Conservation (phyloP, 192 early-diverging fungal genomes). For the Piromyces finnis region DNA sequence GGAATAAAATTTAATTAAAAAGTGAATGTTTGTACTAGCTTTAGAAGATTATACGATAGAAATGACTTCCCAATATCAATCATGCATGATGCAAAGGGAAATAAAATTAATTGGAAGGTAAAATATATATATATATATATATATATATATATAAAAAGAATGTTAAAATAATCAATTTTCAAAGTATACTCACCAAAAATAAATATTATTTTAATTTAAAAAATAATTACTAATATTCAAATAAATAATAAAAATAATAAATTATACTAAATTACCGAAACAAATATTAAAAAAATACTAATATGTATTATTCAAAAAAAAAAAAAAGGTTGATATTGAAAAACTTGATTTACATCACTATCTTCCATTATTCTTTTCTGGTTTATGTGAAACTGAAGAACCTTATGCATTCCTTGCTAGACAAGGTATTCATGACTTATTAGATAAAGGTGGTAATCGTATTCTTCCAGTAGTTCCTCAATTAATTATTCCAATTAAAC, state of each 20-base stretch:
- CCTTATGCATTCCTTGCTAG: conserved; percentile 40
- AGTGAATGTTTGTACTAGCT: conserved; percentile 9
- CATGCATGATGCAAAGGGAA: conserved; percentile 42
- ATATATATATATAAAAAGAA: too few species aligned
- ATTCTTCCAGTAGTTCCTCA: conserved; percentile 43
- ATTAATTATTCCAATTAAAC: conserved; percentile 45
- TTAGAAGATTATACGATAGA: conserved; percentile 37
- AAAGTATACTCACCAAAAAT: too few species aligned
- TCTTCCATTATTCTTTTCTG: conserved; percentile 42
- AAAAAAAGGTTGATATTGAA: conserved; percentile 33
- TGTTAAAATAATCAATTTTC: too few species aligned
- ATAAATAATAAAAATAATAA: too few species aligned
- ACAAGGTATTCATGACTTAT: conserved; percentile 40
- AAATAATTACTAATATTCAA: too few species aligned
- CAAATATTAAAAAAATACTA: background rate
- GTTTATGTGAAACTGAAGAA: conserved; percentile 42
- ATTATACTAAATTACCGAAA: too few species aligned
- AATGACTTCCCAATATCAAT: conserved; percentile 44
- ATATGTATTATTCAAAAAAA: background rate
- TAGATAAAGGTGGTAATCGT: conserved; percentile 40
- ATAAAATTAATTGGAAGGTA: conserved; percentile 48
- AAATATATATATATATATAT: background rate
- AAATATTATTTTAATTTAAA: too few species aligned
- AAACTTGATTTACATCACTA: conserved; percentile 49
- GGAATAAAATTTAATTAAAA: too few species aligned